Conservation (phyloP, 306 rosid genomes). For the Prunus persica region DNA sequence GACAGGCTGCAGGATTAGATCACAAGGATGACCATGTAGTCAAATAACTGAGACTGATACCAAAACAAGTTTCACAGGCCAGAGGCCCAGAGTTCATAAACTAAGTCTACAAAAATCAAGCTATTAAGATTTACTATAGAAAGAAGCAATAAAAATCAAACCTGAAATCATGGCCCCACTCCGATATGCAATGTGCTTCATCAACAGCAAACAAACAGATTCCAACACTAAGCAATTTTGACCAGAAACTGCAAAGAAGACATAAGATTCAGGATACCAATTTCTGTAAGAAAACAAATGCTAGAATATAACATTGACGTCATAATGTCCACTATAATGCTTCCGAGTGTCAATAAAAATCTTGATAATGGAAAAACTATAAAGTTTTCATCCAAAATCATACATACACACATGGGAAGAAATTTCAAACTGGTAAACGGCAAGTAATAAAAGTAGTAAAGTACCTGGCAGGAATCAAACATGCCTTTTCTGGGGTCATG, state of each 20-base stretch:
- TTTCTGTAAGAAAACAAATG: conserved; percentile 5
- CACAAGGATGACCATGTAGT: not conserved
- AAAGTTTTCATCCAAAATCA: not conserved
- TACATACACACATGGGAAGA: not conserved
- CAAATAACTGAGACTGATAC: not conserved
- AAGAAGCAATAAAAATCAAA: conserved; percentile 1
- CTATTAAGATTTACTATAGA: not conserved
- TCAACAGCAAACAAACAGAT: conserved; percentile 87
- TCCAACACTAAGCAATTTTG: conserved; percentile 70
- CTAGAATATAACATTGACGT: not conserved
- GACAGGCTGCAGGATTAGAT: not conserved
- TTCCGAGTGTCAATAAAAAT: conserved; percentile 7
- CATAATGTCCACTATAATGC: not conserved
- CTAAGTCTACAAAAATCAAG: not conserved
- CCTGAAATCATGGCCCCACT: conserved; percentile 96
- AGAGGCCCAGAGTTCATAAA: not conserved
- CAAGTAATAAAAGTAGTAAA: not conserved
- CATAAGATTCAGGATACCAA: not conserved
- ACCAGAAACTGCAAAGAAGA: conserved; percentile 76
- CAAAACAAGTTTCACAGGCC: not conserved
- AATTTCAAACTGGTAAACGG: not conserved
- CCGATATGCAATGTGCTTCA: conserved; percentile 94
- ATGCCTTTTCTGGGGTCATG: conserved; percentile 96
- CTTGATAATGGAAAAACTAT: not conserved
- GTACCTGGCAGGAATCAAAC: conserved; percentile 67